A percentile compares a stretch with the other conserved stretches of the same genome.
These are phyloP conservation scores for Cicer bijugum DNA, from an alignment of 306 rosid genomes.

Conservation along the genomic window DNA sequence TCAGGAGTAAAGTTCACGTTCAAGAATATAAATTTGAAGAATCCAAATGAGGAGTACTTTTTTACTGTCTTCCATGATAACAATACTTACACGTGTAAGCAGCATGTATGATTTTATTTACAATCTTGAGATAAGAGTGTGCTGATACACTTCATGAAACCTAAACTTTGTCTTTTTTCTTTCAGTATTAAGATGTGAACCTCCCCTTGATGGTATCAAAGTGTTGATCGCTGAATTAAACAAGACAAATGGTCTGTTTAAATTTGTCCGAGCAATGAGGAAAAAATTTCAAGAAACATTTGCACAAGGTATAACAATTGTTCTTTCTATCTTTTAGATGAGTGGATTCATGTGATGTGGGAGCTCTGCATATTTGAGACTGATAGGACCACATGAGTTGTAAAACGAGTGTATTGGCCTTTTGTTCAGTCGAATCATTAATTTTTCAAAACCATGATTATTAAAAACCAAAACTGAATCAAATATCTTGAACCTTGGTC, in stretches of 20 bases:
- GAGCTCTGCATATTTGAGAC: constrained; percentile 16
- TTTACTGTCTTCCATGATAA: constrained; percentile 71
- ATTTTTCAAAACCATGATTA: constrained; percentile 17
- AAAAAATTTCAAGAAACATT: constrained; percentile 72
- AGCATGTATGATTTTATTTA: constrained; percentile 36
- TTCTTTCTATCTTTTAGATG: constrained; percentile 32
- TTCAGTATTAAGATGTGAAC: constrained; percentile 80
- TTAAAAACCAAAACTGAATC: not conserved
- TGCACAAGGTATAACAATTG: constrained; percentile 58
- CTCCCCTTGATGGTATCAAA: constrained; percentile 58
- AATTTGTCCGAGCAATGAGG: constrained; percentile 85
- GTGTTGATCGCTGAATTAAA: constrained; percentile 73
- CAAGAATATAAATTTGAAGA: constrained; percentile 59
- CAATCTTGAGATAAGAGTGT: constrained; percentile 16
- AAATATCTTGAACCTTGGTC: constrained; percentile 7
- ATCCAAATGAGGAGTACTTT: constrained; percentile 65
- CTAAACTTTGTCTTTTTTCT: constrained; percentile 8
- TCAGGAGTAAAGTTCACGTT: constrained; percentile 82
- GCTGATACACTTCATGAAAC: constrained; percentile 30
- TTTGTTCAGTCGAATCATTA: constrained; percentile 8
- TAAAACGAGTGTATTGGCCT: constrained; percentile 13
- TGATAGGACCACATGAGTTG: not conserved
- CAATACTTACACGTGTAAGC: constrained; percentile 73
- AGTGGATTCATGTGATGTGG: constrained; percentile 37
- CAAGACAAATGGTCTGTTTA: constrained; percentile 78